These are phyloP conservation scores for Brassica juncea DNA, from an alignment of 345 rosid species.

Conservation along the genomic window DNA sequence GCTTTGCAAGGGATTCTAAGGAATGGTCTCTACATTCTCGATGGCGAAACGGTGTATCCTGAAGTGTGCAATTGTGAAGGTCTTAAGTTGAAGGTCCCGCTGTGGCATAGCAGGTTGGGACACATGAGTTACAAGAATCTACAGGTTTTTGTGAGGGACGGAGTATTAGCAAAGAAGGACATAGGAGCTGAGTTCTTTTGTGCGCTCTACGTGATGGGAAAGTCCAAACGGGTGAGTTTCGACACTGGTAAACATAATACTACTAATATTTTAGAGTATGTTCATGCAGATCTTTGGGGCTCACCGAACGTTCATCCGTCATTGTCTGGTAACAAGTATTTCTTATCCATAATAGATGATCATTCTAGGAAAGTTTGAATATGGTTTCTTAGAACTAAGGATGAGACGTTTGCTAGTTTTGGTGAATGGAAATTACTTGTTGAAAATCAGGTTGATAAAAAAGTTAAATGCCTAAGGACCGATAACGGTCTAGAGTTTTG, in stretches of 20 bases:
- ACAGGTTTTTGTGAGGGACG: neutral
- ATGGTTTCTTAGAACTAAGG: neutral
- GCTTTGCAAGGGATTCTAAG: neutral
- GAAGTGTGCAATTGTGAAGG: neutral
- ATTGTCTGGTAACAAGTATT: neutral
- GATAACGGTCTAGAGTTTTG: neutral
- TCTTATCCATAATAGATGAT: no score
- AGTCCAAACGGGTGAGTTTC: neutral
- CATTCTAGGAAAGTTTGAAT: neutral
- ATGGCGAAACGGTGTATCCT: neutral
- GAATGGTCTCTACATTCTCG: neutral
- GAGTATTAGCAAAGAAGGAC: neutral
- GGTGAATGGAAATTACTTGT: neutral
- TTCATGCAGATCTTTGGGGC: neutral
- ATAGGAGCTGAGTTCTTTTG: neutral
- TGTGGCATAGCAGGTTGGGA: neutral
- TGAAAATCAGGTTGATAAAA: neutral
- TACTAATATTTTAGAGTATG: neutral
- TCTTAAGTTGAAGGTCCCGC: neutral
- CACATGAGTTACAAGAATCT: neutral
- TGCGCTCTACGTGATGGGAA: neutral
- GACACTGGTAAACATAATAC: neutral
- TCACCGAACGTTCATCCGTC: neutral
- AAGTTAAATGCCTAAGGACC: neutral
- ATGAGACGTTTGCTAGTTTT: neutral